Percentiles rank a stretch among this genome's conserved stretches.
Conservation (phyloP, 1,284 basidiomycete genomes). For the Cutaneotrichosporon dermatis region DNA sequence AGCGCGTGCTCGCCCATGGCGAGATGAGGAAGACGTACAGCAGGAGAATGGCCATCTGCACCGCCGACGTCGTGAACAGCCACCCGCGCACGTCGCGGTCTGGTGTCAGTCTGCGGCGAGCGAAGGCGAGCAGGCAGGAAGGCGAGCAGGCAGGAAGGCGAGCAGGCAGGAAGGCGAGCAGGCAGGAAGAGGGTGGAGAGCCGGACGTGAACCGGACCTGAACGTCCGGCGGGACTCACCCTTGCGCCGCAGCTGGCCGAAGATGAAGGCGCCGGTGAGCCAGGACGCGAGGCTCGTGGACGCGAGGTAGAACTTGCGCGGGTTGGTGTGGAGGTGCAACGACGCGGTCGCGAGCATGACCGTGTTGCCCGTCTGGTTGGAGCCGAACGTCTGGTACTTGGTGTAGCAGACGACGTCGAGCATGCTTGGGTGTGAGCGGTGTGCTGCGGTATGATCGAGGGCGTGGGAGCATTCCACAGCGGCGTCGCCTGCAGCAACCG, state of each 20-base stretch:
- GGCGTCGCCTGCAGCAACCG: too few relatives aligned
- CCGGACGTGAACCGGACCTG: too few relatives aligned
- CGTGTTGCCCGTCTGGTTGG: constrained; percentile 22
- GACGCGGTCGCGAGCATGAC: constrained; percentile 17
- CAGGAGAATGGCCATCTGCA: constrained; percentile 15
- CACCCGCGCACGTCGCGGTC: constrained; percentile 20
- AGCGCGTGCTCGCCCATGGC: not conserved
- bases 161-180: not conserved
- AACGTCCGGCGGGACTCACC: constrained; percentile 16
- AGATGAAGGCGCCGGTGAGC: constrained; percentile 21
- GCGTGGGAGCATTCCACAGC: too few relatives aligned
- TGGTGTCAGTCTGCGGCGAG: constrained; percentile 3
- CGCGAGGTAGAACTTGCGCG: constrained; percentile 11
- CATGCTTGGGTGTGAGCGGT: constrained; percentile 9
- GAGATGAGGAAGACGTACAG: constrained; percentile 14
- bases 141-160: not conserved
- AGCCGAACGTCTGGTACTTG: constrained; percentile 15
- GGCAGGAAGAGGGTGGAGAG: not conserved
- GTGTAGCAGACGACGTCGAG: constrained; percentile 19
- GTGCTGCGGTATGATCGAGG: too few relatives aligned
- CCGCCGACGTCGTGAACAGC: constrained; percentile 16
- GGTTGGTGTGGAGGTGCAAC: constrained; percentile 8
- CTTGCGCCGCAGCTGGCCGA: constrained; percentile 26
- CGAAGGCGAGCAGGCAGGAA: too few relatives aligned
- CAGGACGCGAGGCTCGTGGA: constrained; percentile 20